These are phyloP conservation scores for Penicillium ucsense DNA, from an alignment of 495 filamentous ascomycete species.

Conservation along the genomic window DNA sequence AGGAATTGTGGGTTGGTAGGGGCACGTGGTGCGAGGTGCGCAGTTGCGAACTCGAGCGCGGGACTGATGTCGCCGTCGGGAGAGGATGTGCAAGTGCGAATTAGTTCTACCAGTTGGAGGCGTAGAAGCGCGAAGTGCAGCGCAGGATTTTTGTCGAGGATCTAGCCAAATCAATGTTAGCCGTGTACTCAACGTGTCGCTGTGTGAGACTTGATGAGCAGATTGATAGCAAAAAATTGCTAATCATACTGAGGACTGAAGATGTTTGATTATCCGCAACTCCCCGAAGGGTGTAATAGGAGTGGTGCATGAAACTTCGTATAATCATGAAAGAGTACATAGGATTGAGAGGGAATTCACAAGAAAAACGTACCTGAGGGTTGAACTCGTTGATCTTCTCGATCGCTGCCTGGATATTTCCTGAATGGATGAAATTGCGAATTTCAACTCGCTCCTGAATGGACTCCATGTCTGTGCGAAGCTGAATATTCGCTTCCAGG, in stretches of 20 bases:
- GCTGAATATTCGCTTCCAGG: conserved; percentile 78
- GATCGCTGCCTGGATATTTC: conserved; percentile 77
- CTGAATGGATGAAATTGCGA: conserved; percentile 67
- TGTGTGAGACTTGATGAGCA: conserved; percentile 3
- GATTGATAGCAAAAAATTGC: conserved; percentile 14
- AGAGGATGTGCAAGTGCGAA: conserved; percentile 57
- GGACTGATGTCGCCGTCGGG: conserved; percentile 66
- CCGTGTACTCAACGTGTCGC: conserved; percentile 5
- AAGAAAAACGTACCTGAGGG: conserved; percentile 60
- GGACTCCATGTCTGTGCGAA: conserved; percentile 55
- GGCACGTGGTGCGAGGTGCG: conserved; percentile 77
- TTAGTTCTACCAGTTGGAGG: conserved; percentile 87
- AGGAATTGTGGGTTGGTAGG: conserved; percentile 73
- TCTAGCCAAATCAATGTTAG: conserved; percentile 44
- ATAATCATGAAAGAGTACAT: conserved; percentile 70
- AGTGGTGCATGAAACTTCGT: conserved; percentile 99
- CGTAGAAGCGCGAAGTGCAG: conserved; percentile 88
- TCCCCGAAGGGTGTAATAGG: conserved; percentile 66
- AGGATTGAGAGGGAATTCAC: conserved; percentile 1
- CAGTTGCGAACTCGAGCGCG: conserved; percentile 78
- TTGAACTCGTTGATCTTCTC: conserved; percentile 82
- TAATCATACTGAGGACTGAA: conserved; percentile 95
- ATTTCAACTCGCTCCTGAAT: conserved; percentile 74
- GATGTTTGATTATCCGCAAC: conserved; percentile 91
- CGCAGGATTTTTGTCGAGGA: conserved; percentile 73